These are phyloP conservation scores for Euryodendron excelsum DNA, from an alignment of 148 eudicot species.

Conservation along the genomic window DNA sequence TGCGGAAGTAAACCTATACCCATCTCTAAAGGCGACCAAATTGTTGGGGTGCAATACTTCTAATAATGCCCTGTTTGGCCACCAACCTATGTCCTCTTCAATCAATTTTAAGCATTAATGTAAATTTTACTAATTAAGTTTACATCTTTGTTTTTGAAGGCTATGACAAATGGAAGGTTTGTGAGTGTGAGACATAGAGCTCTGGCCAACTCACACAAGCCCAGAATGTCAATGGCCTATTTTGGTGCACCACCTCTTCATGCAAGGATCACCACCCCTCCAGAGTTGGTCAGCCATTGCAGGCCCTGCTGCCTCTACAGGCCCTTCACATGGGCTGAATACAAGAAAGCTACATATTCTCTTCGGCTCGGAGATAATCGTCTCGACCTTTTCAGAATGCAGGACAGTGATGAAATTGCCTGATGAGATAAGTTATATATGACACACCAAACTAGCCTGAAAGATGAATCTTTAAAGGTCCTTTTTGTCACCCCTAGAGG, in stretches of 20 bases:
- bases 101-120: not conserved
- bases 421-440: not conserved
- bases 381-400: conserved; percentile 25
- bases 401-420: conserved; percentile 7
- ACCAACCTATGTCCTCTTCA: too few species aligned
- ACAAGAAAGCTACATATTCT: conserved; percentile 27
- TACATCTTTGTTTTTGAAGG: conserved; percentile 15
- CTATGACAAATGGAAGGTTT: conserved; percentile 44
- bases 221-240: conserved; percentile 37
- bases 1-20: too few species aligned
- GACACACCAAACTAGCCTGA: too few species aligned
- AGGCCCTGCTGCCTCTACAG: conserved; percentile 26
- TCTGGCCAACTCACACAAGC: conserved; percentile 21
- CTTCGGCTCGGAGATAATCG: conserved; percentile 30
- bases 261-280: conserved; percentile 19
- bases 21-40: too few species aligned
- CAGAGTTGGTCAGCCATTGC: not conserved
- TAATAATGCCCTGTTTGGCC: too few species aligned
- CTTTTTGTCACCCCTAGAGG: too few species aligned
- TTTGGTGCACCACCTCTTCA: conserved; percentile 33
- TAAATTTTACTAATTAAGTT: not conserved
- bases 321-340: conserved; percentile 45
- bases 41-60: too few species aligned
- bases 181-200: conserved; percentile 42
- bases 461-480: too few species aligned